Conservation (phyloP, 2,329 filamentous ascomycete genomes). For the Fusarium verrucosum region DNA sequence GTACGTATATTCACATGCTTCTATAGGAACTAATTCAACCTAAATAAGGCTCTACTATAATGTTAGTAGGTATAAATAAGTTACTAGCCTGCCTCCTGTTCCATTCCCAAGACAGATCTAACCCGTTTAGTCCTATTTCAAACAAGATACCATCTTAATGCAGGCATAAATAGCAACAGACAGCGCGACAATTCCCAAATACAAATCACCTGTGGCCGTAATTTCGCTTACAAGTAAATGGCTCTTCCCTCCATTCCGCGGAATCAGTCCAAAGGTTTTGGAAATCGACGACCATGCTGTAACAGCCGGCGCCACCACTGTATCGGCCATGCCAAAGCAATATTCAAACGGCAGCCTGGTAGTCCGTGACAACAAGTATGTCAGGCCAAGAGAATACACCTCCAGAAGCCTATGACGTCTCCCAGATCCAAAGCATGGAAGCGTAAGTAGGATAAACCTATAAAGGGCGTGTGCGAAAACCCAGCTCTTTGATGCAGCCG, state of each 20-base stretch:
- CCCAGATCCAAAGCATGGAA: neutral
- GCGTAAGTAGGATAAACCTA: neutral
- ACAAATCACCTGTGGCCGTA: neutral
- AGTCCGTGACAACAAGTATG: neutral
- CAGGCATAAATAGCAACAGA: neutral
- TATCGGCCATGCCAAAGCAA: slow-evolving; percentile 3
- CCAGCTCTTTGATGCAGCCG: slow-evolving; percentile 1
- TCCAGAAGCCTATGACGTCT: neutral
- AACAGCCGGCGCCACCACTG: neutral
- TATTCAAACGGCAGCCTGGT: slow-evolving; percentile 1
- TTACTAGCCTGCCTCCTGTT: too few species aligned
- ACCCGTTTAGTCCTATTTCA: too few species aligned
- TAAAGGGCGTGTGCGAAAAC: neutral
- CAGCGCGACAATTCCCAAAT: neutral
- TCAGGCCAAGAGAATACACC: neutral
- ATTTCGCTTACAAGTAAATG: neutral
- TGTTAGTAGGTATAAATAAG: too few species aligned
- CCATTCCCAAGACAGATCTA: too few species aligned
- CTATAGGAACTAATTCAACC: too few species aligned
- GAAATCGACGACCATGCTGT: neutral
- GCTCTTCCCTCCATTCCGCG: neutral
- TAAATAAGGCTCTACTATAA: too few species aligned
- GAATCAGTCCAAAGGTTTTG: neutral
- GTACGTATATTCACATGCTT: too few species aligned
- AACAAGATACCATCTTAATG: neutral